These are phyloP conservation scores for Saururus chinensis DNA, from an alignment of 164 flowering plant species.

Conservation along the genomic window DNA sequence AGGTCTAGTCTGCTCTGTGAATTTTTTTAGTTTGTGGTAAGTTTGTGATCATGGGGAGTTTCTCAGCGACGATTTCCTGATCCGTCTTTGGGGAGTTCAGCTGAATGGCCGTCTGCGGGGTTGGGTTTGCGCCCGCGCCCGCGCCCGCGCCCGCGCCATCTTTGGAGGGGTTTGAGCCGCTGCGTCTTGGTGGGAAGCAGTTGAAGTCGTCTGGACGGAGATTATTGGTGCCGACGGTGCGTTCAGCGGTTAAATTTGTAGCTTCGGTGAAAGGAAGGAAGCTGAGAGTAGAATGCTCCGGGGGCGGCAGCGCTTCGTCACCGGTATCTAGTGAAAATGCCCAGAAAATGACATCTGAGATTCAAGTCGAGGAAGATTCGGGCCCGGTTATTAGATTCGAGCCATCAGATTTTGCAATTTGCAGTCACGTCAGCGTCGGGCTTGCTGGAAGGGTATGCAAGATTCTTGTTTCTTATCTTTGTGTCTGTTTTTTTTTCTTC, in stretches of 20 bases:
- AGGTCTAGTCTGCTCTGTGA: too few relatives aligned
- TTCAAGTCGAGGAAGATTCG: constrained; percentile 36
- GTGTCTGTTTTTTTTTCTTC: background rate
- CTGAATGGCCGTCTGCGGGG: too few relatives aligned
- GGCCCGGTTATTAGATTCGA: constrained; percentile 61
- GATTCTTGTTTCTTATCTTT: background rate
- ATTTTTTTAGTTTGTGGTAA: too few relatives aligned
- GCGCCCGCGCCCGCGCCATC: background rate
- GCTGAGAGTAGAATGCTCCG: constrained; percentile 21
- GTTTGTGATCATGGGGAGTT: too few relatives aligned
- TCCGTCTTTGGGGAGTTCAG: too few relatives aligned
- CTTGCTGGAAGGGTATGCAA: constrained; percentile 73
- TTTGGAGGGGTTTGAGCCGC: background rate
- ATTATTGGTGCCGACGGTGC: background rate
- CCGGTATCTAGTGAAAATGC: constrained; percentile 28
- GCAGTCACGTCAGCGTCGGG: constrained; percentile 63
- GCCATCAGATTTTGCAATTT: constrained; percentile 66
- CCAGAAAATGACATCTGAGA: constrained; percentile 6
- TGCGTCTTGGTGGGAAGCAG: background rate
- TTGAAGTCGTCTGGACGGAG: background rate
- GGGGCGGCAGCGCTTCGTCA: constrained; percentile 13
- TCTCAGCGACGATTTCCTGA: too few relatives aligned
- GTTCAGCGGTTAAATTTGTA: too few relatives aligned
- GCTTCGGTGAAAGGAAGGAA: constrained; percentile 9
- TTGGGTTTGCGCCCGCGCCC: background rate